These are phyloP conservation scores for Eimeria necatrix DNA, from an alignment of 169 alveolate genomes.

Conservation along the genomic window DNA sequence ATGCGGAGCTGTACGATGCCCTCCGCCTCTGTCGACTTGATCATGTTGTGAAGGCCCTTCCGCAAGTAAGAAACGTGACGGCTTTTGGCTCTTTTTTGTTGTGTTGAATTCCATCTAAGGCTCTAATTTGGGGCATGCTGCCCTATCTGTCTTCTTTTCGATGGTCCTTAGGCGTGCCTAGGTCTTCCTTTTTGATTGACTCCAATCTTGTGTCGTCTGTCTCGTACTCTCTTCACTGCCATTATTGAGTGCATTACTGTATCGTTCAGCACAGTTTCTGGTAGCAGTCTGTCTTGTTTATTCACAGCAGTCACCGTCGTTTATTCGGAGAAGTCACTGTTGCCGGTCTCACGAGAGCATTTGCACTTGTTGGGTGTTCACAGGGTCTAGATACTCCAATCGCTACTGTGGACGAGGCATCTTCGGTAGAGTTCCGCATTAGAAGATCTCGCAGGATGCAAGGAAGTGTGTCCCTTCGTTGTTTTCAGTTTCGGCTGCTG, in stretches of 20 bases:
- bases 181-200: not conserved
- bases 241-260: no score
- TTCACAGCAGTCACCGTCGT: no score
- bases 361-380: not conserved
- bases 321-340: no score
- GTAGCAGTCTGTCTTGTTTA: no score
- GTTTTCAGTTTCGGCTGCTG: not conserved
- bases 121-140: not conserved
- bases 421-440: constrained; percentile 14
- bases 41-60: constrained; percentile 70
- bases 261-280: no score
- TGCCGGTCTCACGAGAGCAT: no score
- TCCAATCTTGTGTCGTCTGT: no score
- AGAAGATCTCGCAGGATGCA: constrained; percentile 13
- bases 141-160: not conserved
- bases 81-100: not conserved
- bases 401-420: constrained; percentile 27
- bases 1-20: constrained; percentile 80
- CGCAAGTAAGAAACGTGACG: constrained; percentile 64
- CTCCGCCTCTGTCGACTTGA: constrained; percentile 75
- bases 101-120: no score
- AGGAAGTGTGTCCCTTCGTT: not conserved
- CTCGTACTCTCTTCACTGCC: no score
- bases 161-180: not conserved
- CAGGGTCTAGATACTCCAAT: constrained; percentile 22